Evolutionary conservation across 192 early-diverging fungal genomes (phyloP).

Genomic region (Rhizoclosmatium sp.): DNA sequence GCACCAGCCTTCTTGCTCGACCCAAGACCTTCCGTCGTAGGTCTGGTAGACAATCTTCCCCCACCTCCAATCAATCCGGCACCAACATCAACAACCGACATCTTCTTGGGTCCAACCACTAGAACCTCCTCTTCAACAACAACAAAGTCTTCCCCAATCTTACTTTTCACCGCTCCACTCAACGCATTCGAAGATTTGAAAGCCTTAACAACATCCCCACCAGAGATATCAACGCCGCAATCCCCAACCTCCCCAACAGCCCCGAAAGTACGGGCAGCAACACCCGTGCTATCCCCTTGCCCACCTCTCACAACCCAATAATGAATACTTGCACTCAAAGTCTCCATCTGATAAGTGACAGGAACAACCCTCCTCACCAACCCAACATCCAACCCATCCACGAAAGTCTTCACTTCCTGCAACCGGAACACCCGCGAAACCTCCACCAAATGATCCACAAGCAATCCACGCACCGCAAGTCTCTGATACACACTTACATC

Average conservation of each 20-base stretch:
- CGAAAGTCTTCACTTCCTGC: not conserved
- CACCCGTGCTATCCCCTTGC: not conserved
- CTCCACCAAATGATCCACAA: conserved; percentile 5
- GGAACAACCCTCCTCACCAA: not conserved
- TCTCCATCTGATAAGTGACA: not conserved
- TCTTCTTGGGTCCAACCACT: not conserved
- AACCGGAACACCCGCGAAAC: not conserved
- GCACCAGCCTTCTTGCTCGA: not conserved
- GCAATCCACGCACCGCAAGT: not conserved
- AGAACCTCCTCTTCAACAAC: not conserved
- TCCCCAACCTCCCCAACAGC: not conserved
- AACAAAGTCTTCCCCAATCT: not conserved
- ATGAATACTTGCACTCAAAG: not conserved
- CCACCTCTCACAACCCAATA: not conserved
- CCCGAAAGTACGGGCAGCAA: not conserved
- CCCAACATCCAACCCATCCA: not conserved
- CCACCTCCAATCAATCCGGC: not conserved
- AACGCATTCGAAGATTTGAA: too few species aligned
- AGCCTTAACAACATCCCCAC: too few species aligned
- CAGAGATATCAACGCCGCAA: too few species aligned
- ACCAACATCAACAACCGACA: not conserved
- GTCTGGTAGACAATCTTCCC: not conserved
- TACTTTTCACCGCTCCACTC: not conserved
- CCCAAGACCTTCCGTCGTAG: not conserved
- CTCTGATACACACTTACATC: not conserved